These are phyloP conservation scores for Leishmania guyanensis DNA, from an alignment of 208 protist genomes.

Conservation along the genomic window DNA sequence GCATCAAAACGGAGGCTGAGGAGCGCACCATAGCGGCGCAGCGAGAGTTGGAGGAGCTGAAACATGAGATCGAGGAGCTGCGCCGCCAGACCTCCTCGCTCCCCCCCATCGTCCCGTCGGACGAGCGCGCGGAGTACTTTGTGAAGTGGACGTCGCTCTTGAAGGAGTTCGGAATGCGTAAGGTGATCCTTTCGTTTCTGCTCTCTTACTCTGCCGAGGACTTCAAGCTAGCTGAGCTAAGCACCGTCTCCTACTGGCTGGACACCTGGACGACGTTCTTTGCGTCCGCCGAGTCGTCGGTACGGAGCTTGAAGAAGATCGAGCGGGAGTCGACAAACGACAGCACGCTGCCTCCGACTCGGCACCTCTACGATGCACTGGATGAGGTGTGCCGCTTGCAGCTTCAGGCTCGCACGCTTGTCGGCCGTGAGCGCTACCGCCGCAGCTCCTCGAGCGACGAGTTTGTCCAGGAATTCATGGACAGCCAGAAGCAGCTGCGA, in stretches of 20 bases:
- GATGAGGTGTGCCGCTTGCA: constrained; percentile 75
- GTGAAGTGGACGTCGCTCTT: constrained; percentile 36
- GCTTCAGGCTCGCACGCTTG: constrained; percentile 65
- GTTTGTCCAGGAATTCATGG: constrained; percentile 64
- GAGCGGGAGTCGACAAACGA: constrained; percentile 30
- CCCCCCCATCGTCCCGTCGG: not conserved
- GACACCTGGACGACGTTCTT: constrained; percentile 72
- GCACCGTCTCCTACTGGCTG: constrained; percentile 51
- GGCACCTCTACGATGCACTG: constrained; percentile 52
- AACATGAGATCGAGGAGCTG: constrained; percentile 21
- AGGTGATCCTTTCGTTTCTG: constrained; percentile 49
- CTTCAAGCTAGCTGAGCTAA: constrained; percentile 48
- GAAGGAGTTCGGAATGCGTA: constrained; percentile 57
- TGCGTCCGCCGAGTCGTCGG: constrained; percentile 30
- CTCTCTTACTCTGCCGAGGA: constrained; percentile 52
- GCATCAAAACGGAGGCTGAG: constrained; percentile 2
- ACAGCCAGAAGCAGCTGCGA: constrained; percentile 66
- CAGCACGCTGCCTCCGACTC: constrained; percentile 35
- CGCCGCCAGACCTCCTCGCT: constrained; percentile 22
- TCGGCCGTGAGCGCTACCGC: constrained; percentile 70
- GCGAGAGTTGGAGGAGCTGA: not conserved
- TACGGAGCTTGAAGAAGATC: constrained; percentile 39
- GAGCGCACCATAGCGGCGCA: constrained; percentile 16
- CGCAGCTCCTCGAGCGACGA: constrained; percentile 48
- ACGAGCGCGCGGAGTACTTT: constrained; percentile 30